Evolutionary conservation across 768 basidiomycete genomes (phyloP).

Genomic region (Mycena albidolilacea): DNA sequence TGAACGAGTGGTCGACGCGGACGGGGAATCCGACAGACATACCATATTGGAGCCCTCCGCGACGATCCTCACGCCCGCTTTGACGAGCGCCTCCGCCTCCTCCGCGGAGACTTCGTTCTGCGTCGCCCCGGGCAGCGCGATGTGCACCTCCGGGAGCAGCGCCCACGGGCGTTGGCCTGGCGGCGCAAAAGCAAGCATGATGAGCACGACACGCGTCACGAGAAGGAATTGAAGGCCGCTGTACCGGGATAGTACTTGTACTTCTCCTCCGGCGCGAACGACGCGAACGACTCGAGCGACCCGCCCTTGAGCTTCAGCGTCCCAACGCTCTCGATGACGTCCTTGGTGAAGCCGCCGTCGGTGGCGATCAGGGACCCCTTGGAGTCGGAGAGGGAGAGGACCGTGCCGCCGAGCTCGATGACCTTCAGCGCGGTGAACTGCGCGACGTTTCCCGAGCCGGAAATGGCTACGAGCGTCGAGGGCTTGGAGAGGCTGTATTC

Average conservation of each 20-base stretch:
- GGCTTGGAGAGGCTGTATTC: constrained; percentile 66
- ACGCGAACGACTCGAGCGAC: constrained; percentile 55
- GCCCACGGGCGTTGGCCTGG: constrained; percentile 77
- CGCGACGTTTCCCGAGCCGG: constrained; percentile 82
- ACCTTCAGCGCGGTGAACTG: constrained; percentile 84
- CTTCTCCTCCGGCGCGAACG: constrained; percentile 49
- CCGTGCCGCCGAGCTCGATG: constrained; percentile 81
- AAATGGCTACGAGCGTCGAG: constrained; percentile 68
- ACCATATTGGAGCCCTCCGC: constrained; percentile 86
- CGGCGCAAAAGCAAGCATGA: constrained; percentile 32
- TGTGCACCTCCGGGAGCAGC: constrained; percentile 72
- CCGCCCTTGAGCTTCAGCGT: constrained; percentile 71
- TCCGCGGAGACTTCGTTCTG: constrained; percentile 80
- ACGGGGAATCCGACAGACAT: constrained; percentile 5
- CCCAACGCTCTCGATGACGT: constrained; percentile 66
- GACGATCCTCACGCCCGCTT: constrained; percentile 78
- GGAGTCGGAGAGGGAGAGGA: constrained; percentile 82
- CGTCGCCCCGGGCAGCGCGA: constrained; percentile 79
- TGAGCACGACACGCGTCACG: constrained; percentile 3
- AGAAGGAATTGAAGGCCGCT: constrained; percentile 6
- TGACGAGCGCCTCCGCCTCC: constrained; percentile 79
- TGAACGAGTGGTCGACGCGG: neutral
- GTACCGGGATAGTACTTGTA: constrained; percentile 66
- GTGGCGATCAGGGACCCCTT: constrained; percentile 75
- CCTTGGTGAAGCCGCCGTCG: constrained; percentile 68